These are phyloP conservation scores for Aurantiochytrium sp. DNA, from an alignment of 108 stramenopile species.

Conservation along the genomic window DNA sequence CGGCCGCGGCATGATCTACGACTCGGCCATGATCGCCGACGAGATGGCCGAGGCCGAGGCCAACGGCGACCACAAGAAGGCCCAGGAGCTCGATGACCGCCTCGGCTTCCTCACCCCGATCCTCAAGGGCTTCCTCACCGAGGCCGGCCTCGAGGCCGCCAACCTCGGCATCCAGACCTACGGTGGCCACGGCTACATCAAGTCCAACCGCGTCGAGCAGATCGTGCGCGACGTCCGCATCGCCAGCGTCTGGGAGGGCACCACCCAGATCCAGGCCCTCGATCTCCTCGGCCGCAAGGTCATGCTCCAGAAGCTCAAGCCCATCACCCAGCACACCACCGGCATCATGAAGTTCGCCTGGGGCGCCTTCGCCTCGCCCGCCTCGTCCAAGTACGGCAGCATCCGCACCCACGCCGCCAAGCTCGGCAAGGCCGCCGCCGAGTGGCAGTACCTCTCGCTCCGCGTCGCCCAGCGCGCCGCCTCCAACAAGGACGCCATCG, in stretches of 20 bases:
- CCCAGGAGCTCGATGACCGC: conserved; percentile 29
- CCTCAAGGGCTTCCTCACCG: conserved; percentile 39
- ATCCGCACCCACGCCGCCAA: conserved; percentile 6
- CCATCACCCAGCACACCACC: conserved; percentile 16
- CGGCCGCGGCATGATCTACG: conserved; percentile 31
- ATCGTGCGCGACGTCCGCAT: conserved; percentile 33
- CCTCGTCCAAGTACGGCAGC: neutral
- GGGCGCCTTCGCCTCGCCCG: neutral
- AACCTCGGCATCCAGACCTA: conserved; percentile 38
- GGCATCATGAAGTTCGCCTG: conserved; percentile 7
- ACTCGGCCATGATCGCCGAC: conserved; percentile 19
- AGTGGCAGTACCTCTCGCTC: neutral
- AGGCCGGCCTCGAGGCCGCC: conserved; percentile 28
- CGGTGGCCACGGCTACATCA: conserved; percentile 42
- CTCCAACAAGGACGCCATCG: conserved; percentile 10
- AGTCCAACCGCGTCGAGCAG: conserved; percentile 38
- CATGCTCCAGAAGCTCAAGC: conserved; percentile 32
- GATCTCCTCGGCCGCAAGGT: conserved; percentile 42
- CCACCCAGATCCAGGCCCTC: conserved; percentile 40
- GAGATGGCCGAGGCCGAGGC: conserved; percentile 15
- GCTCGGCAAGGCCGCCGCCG: conserved; percentile 20
- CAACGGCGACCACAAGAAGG: conserved; percentile 24
- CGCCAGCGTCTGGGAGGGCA: conserved; percentile 39
- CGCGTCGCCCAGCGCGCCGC: neutral
- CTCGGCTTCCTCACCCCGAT: conserved; percentile 41